A percentile compares a stretch with the other conserved stretches of the same genome.
phyloP scores from a whole-genome alignment of 179 eudicot genomes.

The Drosera spatulata region DNA sequence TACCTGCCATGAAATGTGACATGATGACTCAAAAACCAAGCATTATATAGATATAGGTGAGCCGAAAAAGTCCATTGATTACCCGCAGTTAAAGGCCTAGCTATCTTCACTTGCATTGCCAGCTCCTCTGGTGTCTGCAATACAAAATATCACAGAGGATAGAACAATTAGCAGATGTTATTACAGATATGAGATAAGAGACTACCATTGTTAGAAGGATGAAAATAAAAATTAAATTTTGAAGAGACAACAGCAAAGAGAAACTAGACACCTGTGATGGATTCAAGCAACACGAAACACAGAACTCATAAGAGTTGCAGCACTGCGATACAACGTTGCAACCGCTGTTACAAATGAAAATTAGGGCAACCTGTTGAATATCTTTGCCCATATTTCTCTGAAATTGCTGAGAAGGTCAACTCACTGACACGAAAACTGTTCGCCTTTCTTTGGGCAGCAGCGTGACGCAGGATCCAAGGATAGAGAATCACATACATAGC shows the following conservation, averaged over 20 bases:
- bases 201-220: constrained; percentile 1
- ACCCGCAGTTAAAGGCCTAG: constrained; percentile 87
- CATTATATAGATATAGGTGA: too few relatives aligned
- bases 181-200: background rate
- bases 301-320: constrained; percentile 89
- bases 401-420: constrained; percentile 29
- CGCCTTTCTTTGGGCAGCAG: constrained; percentile 73
- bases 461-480: constrained; percentile 70
- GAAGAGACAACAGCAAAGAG: background rate
- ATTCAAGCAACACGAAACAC: constrained; percentile 95
- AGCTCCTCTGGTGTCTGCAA: constrained; percentile 49
- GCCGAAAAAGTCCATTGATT: constrained; percentile 1
- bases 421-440: constrained; percentile 95
- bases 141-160: too few relatives aligned
- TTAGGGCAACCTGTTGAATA: constrained; percentile 9
- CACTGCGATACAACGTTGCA: constrained; percentile 85
- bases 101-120: constrained; percentile 69
- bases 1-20: constrained; percentile 46
- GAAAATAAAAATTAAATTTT: too few relatives aligned
- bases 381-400: constrained; percentile 3
- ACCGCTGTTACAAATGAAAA: constrained; percentile 42
- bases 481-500: constrained; percentile 84
- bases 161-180: too few relatives aligned
- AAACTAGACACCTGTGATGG: constrained; percentile 47
- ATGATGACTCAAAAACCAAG: background rate